These are phyloP conservation scores for Sugiyamaella sp. DNA, from an alignment of 1,139 yeast species.

Conservation along the genomic window DNA sequence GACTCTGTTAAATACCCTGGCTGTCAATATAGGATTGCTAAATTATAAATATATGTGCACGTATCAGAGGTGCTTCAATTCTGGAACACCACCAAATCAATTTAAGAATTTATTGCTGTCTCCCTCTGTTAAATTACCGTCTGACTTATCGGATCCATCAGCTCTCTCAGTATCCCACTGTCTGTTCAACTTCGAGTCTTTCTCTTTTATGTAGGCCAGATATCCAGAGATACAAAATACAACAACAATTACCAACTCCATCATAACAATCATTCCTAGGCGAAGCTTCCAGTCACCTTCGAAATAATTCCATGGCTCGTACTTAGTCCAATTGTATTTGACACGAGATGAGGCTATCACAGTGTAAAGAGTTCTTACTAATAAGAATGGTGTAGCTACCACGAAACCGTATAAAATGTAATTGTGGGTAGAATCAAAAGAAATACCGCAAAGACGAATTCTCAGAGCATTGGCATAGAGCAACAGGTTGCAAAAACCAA, in stretches of 20 bases:
- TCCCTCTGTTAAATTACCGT: background rate
- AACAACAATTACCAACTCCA: constrained; percentile 22
- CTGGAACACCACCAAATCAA: too few species aligned
- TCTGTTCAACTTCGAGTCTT: background rate
- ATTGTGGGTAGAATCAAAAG: background rate
- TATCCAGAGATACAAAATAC: constrained; percentile 17
- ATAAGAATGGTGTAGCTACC: constrained; percentile 19
- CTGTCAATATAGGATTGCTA: too few species aligned
- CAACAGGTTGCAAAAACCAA: background rate
- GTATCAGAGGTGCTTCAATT: too few species aligned
- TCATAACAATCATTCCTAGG: constrained; percentile 24
- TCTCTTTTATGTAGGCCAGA: background rate
- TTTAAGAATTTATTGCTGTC: background rate
- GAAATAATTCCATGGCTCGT: constrained; percentile 24
- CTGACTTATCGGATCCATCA: background rate
- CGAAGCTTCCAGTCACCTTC: constrained; percentile 24
- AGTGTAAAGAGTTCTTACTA: constrained; percentile 20
- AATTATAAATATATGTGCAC: too few species aligned
- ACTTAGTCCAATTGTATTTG: constrained; percentile 18
- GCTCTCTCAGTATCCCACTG: constrained; percentile 5
- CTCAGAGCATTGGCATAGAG: background rate
- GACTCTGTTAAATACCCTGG: too few species aligned
- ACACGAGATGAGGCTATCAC: constrained; percentile 5
- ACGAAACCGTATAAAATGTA: background rate
- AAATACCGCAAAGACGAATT: background rate